A percentile compares a stretch with the other conserved stretches of the same genome.
Evolutionary conservation across 2,329 filamentous ascomycete species (phyloP).

Genomic region (Pseudonectria foliicola): DNA sequence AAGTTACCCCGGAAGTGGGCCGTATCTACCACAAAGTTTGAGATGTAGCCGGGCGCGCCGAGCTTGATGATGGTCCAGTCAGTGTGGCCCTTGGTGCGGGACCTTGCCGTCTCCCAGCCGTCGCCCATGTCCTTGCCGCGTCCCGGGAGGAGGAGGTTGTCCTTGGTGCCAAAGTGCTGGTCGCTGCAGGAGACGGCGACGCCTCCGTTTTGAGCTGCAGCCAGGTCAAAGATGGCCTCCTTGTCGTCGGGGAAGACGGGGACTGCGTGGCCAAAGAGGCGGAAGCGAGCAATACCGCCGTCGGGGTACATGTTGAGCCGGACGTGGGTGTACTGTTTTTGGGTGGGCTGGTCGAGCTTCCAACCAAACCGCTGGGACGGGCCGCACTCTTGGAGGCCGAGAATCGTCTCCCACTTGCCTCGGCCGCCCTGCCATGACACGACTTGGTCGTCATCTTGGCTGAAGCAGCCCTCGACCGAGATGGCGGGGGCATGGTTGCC

Average conservation of each 20-base stretch:
- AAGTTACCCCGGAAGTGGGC: constrained; percentile 81
- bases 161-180: constrained; percentile 77
- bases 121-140: constrained; percentile 81
- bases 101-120: constrained; percentile 79
- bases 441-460: constrained; percentile 55
- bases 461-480: constrained; percentile 70
- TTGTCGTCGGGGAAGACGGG: constrained; percentile 66
- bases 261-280: constrained; percentile 68
- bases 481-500: constrained; percentile 77
- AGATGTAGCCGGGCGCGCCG: constrained; percentile 57
- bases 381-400: constrained; percentile 63
- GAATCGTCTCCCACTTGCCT: constrained; percentile 65
- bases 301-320: constrained; percentile 80
- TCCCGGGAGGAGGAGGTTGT: constrained; percentile 72
- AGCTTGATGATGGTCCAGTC: constrained; percentile 78
- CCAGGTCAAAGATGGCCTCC: constrained; percentile 64
- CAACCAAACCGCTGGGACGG: constrained; percentile 68
- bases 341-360: constrained; percentile 52
- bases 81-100: constrained; percentile 61
- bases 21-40: constrained; percentile 68
- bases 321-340: constrained; percentile 71
- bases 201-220: constrained; percentile 70
- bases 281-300: constrained; percentile 74
- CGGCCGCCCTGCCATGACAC: constrained; percentile 51
- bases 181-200: constrained; percentile 71